Base-by-base conservation (phyloP, 441 rosid species). In the Bruguiera hainesii region DNA sequence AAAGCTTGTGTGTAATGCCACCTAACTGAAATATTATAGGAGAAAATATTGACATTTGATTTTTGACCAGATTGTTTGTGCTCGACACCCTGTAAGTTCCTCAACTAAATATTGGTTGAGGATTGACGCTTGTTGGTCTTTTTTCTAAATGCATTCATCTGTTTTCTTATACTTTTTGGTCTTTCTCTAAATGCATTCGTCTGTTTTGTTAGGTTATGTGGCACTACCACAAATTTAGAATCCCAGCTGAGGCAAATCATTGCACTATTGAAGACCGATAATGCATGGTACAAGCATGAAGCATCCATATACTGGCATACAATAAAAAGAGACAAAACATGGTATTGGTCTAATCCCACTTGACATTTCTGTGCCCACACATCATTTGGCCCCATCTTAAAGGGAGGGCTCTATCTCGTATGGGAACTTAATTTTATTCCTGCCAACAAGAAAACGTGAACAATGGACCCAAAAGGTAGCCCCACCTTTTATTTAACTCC, bases 401-500 rank as follows among this genome's bases (percentile, higher is more conserved):
- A 58, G 66, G 3, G 48, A 42, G 16, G 18, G 1, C 18, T 42
- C 16, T 13, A 42, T 13, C 5, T 42, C 13, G 37, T 28, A 64
- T 19, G 5, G 59, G 31, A 33, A 19, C 33, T 37, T 6, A 71
- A 75, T 65, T 52, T 63, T 48, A 62, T 61, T 62, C 73, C 71
- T 57, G 68, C 63, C 69, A 51, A 55, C 60, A 69, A 57, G 74
- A 69, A 72, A 73, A 66, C 72, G 59, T 64, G 77, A 67, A 60
- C 31, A 39, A 55, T 68, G 72, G 71, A 51, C 75, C 75, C 73
- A 77, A 65, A 58, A 56, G 51, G 50, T 23, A 30, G 61, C 63
- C 10, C 30, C 39, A 18, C 39, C 51, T 61, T 30, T 4, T 56
- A 30, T 31, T 76, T 67, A 51, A 37, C 74, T 70, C 48, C 75